Percentiles rank a stretch among this genome's conserved stretches.
Evolutionary conservation across 2,329 filamentous ascomycete genomes (phyloP).

Genomic region (Scleromitrula shiraiana): DNA sequence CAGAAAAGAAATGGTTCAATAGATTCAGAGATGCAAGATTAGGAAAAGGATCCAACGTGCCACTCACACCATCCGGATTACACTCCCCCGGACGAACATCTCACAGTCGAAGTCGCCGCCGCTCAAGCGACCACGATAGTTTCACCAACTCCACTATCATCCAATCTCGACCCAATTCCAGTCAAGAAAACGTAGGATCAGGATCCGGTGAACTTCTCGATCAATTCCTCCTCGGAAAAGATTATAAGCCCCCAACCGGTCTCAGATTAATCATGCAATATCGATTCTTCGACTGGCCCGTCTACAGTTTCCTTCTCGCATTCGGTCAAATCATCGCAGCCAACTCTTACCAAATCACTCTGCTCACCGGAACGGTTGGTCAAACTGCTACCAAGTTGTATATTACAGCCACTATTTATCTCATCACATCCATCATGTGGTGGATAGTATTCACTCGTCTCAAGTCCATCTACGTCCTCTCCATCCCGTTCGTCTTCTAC

Average conservation of each 20-base stretch:
- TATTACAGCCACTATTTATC: constrained; percentile 50
- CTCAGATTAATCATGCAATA: constrained; percentile 46
- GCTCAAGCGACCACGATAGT: constrained; percentile 1
- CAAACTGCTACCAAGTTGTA: constrained; percentile 52
- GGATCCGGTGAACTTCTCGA: constrained; percentile 7
- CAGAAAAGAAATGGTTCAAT: constrained; percentile 60
- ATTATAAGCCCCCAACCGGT: constrained; percentile 47
- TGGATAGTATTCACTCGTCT: constrained; percentile 53
- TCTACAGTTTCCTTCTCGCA: constrained; percentile 54
- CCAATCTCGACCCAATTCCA: constrained; percentile 8
- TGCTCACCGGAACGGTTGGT: constrained; percentile 56
- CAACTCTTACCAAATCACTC: constrained; percentile 60
- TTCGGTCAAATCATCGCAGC: constrained; percentile 54
- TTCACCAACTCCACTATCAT: constrained; percentile 5
- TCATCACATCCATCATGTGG: constrained; percentile 51
- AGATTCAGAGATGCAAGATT: constrained; percentile 35
- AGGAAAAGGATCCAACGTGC: not conserved
- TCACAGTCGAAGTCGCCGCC: constrained; percentile 3
- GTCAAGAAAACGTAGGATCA: constrained; percentile 6
- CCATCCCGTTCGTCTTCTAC: constrained; percentile 49
- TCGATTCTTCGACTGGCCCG: constrained; percentile 54
- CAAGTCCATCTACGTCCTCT: constrained; percentile 40
- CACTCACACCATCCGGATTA: not conserved
- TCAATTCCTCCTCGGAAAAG: constrained; percentile 43
- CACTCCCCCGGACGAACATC: constrained; percentile 37